These are phyloP conservation scores for Wickerhamiella kazuoi DNA, from an alignment of 805 yeast species.

Conservation along the genomic window DNA sequence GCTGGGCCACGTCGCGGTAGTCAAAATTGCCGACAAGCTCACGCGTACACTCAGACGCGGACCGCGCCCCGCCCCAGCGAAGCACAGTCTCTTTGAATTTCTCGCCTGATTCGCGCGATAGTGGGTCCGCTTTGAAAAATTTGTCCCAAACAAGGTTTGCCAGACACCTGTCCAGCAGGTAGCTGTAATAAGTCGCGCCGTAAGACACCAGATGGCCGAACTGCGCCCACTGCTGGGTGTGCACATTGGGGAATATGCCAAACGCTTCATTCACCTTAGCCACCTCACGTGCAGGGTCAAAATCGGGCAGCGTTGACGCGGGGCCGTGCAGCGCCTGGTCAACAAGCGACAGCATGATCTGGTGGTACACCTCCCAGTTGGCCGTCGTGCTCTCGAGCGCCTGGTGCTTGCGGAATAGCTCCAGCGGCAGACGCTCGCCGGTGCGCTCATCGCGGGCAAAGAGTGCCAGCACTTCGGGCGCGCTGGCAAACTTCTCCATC, in stretches of 20 bases:
- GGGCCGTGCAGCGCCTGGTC: conserved; percentile 62
- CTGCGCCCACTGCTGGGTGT: conserved; percentile 81
- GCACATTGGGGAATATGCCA: conserved; percentile 44
- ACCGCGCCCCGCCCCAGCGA: conserved; percentile 85
- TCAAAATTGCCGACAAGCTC: conserved; percentile 46
- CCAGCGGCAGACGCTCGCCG: conserved; percentile 37
- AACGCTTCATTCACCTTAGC: conserved; percentile 44
- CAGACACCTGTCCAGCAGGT: conserved; percentile 78
- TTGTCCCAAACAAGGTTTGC: conserved; percentile 72
- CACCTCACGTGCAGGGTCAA: conserved; percentile 45
- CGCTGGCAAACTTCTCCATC: conserved; percentile 84
- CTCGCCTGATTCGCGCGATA: conserved; percentile 56
- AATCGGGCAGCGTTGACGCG: conserved; percentile 17
- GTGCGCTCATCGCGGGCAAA: conserved; percentile 62
- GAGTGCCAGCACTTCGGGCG: conserved; percentile 50
- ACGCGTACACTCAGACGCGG: conserved; percentile 76
- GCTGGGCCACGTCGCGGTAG: conserved; percentile 9
- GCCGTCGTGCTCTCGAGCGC: conserved; percentile 12
- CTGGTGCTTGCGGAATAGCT: conserved; percentile 5
- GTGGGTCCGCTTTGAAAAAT: conserved; percentile 53
- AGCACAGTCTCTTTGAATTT: conserved; percentile 51
- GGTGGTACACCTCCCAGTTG: conserved; percentile 65
- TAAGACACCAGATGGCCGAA: conserved; percentile 87
- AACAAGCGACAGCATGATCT: conserved; percentile 72
- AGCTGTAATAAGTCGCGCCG: conserved; percentile 88